Conservation (phyloP, 345 rosid genomes). For the Euphorbia lathyris region DNA sequence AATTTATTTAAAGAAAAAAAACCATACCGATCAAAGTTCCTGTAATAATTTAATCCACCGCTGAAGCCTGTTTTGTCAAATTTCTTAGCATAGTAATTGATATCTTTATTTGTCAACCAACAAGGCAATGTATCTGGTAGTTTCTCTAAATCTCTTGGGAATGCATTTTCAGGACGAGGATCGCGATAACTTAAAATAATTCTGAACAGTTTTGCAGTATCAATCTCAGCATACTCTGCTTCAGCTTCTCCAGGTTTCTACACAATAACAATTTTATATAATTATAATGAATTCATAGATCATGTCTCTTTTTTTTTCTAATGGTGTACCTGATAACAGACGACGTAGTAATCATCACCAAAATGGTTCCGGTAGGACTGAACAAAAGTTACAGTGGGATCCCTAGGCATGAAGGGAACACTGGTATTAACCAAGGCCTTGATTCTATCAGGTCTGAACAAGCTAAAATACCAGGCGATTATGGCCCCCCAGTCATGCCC, state of each 20-base stretch:
- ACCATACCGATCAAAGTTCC: not conserved
- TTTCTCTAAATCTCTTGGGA: not conserved
- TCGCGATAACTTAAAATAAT: not conserved
- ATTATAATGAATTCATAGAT: too few relatives aligned
- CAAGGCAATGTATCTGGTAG: not conserved
- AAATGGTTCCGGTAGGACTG: not conserved
- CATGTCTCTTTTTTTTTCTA: too few relatives aligned
- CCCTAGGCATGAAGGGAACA: not conserved
- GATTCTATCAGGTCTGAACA: not conserved
- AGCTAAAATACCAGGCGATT: not conserved
- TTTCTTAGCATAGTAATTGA: not conserved
- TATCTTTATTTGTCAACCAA: not conserved
- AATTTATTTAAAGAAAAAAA: too few relatives aligned
- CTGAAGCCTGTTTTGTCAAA: not conserved
- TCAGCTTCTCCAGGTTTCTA: not conserved
- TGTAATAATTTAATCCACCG: slow-evolving; percentile 1
- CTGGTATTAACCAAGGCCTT: slow-evolving; percentile 4
- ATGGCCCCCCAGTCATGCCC: slow-evolving; percentile 1
- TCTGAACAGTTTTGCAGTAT: not conserved
- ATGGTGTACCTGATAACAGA: not conserved
- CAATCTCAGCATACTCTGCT: not conserved
- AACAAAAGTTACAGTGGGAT: not conserved
- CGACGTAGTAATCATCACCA: not conserved
- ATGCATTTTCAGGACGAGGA: not conserved
- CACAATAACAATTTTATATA: not conserved